A percentile compares a stretch with the other conserved stretches of the same genome.
phyloP scores from a whole-genome alignment of 257 asterid genomes.

The Ophiorrhiza pumila region DNA sequence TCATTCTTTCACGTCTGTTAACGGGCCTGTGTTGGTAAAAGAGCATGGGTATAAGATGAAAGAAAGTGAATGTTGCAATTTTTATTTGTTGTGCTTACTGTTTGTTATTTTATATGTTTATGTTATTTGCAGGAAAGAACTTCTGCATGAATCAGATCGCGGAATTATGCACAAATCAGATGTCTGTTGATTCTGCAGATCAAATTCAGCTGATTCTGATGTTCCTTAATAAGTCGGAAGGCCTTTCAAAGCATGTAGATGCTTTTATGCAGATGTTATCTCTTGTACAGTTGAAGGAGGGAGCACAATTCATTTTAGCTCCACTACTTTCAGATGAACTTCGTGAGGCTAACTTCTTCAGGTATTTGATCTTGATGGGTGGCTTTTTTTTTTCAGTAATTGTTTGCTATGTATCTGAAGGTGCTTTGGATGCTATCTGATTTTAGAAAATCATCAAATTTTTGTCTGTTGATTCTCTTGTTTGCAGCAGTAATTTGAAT shows the following conservation, averaged over 20 bases:
- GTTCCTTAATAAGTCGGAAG: slow-evolving; percentile 80
- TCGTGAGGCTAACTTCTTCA: slow-evolving; percentile 56
- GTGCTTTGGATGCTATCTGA: neutral
- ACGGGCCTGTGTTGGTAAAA: neutral
- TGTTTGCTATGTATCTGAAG: slow-evolving; percentile 7
- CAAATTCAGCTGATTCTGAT: slow-evolving; percentile 64
- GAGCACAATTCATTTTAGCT: slow-evolving; percentile 51
- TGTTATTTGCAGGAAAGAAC: slow-evolving; percentile 63
- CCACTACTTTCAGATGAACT: slow-evolving; percentile 73
- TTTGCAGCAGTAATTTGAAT: slow-evolving; percentile 54
- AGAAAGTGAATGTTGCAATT: neutral
- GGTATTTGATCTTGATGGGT: slow-evolving; percentile 37
- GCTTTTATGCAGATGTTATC: slow-evolving; percentile 85
- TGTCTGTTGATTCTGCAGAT: slow-evolving; percentile 53
- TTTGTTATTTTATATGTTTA: neutral
- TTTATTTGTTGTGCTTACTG: neutral
- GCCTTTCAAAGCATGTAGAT: slow-evolving; percentile 77
- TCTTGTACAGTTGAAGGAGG: slow-evolving; percentile 67
- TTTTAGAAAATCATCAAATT: neutral
- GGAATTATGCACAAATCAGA: slow-evolving; percentile 55
- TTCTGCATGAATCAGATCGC: slow-evolving; percentile 80
- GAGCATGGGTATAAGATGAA: neutral
- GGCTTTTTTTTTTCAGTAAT: neutral
- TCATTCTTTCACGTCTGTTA: neutral
- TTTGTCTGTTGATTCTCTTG: slow-evolving; percentile 16